These are phyloP conservation scores for Pythium vanterpoolii DNA, from an alignment of 352 stramenopile genomes.

Conservation along the genomic window DNA sequence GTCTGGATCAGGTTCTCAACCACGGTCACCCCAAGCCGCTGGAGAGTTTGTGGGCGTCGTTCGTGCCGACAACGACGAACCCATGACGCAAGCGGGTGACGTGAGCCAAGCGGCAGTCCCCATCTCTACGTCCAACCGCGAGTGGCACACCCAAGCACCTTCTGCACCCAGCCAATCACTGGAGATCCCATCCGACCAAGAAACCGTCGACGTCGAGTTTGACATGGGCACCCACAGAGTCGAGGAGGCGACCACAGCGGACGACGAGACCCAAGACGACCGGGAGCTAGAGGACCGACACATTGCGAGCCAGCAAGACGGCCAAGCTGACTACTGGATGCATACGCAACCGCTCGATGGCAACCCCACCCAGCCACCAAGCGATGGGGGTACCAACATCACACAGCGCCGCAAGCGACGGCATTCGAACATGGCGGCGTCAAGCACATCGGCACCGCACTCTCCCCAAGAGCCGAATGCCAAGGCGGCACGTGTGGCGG, in stretches of 20 bases:
- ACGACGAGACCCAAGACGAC: not conserved
- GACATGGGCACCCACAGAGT: not conserved
- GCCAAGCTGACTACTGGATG: constrained; percentile 19
- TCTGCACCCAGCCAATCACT: not conserved
- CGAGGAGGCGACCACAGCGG: not conserved
- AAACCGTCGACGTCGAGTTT: constrained; percentile 4
- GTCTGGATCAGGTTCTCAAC: not conserved
- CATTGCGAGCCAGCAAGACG: constrained; percentile 17
- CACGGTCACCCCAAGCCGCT: not conserved
- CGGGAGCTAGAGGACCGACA: not conserved
- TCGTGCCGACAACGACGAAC: constrained; percentile 11
- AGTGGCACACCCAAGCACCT: not conserved
- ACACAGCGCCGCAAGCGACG: constrained; percentile 13
- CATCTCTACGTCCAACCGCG: not conserved
- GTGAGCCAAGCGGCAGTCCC: constrained; percentile 7
- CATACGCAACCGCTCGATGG: constrained; percentile 1
- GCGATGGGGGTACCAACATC: not conserved
- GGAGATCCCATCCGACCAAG: not conserved
- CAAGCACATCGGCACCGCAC: not conserved
- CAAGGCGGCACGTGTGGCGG: not conserved
- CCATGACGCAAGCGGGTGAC: constrained; percentile 3
- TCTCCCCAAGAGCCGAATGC: constrained; percentile 3
- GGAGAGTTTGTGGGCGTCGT: constrained; percentile 16
- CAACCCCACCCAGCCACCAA: not conserved
- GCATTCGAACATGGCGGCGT: not conserved